Base-by-base conservation (phyloP, 352 stramenopile species). In the Pythium coloratum region DNA sequence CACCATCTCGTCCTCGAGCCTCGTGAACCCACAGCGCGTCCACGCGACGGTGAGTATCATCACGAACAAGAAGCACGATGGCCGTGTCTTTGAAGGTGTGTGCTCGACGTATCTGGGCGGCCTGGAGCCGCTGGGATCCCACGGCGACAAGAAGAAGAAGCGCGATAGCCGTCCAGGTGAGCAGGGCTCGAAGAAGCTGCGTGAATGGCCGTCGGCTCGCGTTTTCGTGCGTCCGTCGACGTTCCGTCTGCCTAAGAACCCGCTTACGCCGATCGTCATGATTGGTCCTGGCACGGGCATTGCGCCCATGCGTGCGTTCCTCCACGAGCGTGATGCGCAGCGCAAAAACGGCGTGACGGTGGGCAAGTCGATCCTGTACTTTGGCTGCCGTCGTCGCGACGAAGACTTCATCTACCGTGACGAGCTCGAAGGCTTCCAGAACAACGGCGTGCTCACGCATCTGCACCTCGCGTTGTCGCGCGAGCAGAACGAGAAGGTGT, bases 221-320 rank as follows among this genome's bases (percentile, higher is more conserved):
- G 95, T 98, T 13, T 98, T 98, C 67, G 84, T 99, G 59, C 85
- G 94, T 58, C 76, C 93, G n/a, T 99, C 96, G 56, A 97, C 92
- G 14, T 99, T 99, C 80, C 92, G 94, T 38, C 72, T 99, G 64
- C 97, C 97, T 0, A 63, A 77, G 42, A 80, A 98, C 66, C 55
- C 89, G 0, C 67, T 86, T 28, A 96, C 82, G 42, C 97, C 98
- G 10, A 90, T 99, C 44, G 92, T 99, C 26, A 59, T 96, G 30
- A 97, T 99, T 61, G 97, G 97, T 3, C 96, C 97, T 1, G 97
- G 97, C 32, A 99, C 97, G 16, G 97, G 97, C 46, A 96, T 99
- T 53, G 97, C 97, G 18, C 97, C 97, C 0, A 99, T 99, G 93
- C 84, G 97, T 47, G 97, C 96, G 2, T 91, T 99, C 66, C 75